Conservation (phyloP, 2,329 filamentous ascomycete genomes). For the Fusarium marasasianum region DNA sequence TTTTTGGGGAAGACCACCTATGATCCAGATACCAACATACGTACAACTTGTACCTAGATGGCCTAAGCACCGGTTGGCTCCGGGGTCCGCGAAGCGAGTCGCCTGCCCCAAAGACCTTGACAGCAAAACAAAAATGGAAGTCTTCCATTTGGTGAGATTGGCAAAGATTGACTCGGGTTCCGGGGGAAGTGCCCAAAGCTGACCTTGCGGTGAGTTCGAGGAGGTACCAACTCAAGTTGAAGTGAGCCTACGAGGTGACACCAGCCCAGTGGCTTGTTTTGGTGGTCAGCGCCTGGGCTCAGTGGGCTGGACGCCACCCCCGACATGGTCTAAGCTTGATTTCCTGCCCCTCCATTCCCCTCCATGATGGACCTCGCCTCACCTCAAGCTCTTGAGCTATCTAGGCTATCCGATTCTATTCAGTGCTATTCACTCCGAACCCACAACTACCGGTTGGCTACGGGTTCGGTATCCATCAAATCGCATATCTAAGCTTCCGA, state of each 20-base stretch:
- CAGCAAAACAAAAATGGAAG: slow-evolving; percentile 5
- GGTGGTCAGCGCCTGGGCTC: slow-evolving; percentile 34
- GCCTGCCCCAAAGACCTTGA: slow-evolving; percentile 1
- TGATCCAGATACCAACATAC: slow-evolving; percentile 3
- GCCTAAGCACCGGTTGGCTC: slow-evolving; percentile 3
- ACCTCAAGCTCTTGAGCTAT: slow-evolving; percentile 24
- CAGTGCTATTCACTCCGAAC: slow-evolving; percentile 14
- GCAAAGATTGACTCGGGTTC: slow-evolving; percentile 34
- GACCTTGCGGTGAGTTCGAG: slow-evolving; percentile 33
- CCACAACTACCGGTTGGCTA: slow-evolving; percentile 34
- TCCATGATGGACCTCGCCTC: slow-evolving; percentile 15
- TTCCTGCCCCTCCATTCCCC: slow-evolving; percentile 29
- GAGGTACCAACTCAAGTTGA: slow-evolving; percentile 21
- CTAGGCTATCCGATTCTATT: slow-evolving; percentile 19
- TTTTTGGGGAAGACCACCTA: slow-evolving; percentile 6
- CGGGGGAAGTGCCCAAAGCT: slow-evolving; percentile 15
- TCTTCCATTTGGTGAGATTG: slow-evolving; percentile 22
- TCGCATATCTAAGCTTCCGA: slow-evolving; percentile 31
- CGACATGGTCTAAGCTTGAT: slow-evolving; percentile 31
- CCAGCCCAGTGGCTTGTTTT: slow-evolving; percentile 22
- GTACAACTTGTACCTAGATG: slow-evolving; percentile 14
- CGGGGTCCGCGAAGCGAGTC: slow-evolving; percentile 2
- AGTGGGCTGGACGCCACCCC: slow-evolving; percentile 28
- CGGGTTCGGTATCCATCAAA: slow-evolving; percentile 26
- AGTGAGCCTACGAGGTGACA: background rate